These are phyloP conservation scores for Hanseniaspora clermontiae DNA, from an alignment of 805 yeast genomes.

Conservation along the genomic window DNA sequence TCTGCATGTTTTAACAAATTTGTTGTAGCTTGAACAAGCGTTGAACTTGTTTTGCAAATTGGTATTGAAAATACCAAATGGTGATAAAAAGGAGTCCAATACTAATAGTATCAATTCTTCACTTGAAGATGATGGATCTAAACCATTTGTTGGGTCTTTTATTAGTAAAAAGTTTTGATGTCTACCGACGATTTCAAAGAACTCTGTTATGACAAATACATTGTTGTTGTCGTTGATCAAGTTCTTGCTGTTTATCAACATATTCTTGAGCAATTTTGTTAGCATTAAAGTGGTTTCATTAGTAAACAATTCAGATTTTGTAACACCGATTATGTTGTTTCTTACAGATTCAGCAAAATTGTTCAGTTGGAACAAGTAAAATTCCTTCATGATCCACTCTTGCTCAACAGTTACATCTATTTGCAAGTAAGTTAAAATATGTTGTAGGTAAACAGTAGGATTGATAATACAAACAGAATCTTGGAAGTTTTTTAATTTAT, in stretches of 20 bases:
- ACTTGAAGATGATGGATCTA: slow-evolving; percentile 20
- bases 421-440: slow-evolving; percentile 31
- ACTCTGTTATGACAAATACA: slow-evolving; percentile 67
- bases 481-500: slow-evolving; percentile 63
- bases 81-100: slow-evolving; percentile 65
- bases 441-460: slow-evolving; percentile 49
- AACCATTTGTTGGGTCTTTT: slow-evolving; percentile 24
- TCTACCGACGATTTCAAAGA: slow-evolving; percentile 75
- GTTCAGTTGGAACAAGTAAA: slow-evolving; percentile 72
- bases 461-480: slow-evolving; percentile 59
- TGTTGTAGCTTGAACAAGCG: slow-evolving; percentile 79
- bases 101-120: slow-evolving; percentile 45
- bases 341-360: slow-evolving; percentile 69
- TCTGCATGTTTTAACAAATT: slow-evolving; percentile 67
- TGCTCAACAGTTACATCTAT: slow-evolving; percentile 22
- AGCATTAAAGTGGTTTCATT: slow-evolving; percentile 50
- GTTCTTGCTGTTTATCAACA: slow-evolving; percentile 24
- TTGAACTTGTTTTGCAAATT: slow-evolving; percentile 65
- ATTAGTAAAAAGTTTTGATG: slow-evolving; percentile 50
- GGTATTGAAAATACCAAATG: slow-evolving; percentile 67
- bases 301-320: slow-evolving; percentile 49
- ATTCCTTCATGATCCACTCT: slow-evolving; percentile 72
- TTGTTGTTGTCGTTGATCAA: slow-evolving; percentile 42
- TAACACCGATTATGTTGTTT: slow-evolving; percentile 60
- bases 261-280: slow-evolving; percentile 22